A percentile compares a stretch with the other conserved stretches of the same genome.
Conservation (phyloP, 257 asterid species). For the Petrea volubilis region DNA sequence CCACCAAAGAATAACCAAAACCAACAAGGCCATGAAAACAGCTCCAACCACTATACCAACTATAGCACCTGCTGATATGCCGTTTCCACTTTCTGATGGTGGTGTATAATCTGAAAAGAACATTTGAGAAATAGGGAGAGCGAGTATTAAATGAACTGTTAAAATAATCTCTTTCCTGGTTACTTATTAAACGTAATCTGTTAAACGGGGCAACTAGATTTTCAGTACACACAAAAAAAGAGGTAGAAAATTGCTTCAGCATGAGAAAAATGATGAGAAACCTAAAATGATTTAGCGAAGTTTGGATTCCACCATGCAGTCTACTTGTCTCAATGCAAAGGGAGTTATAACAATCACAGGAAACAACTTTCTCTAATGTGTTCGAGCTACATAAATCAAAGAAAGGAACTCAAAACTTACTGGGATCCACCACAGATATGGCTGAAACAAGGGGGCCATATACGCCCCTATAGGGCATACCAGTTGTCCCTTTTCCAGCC, state of each 20-base stretch:
- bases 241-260: too few species aligned
- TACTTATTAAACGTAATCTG: background rate
- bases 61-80: constrained; percentile 46
- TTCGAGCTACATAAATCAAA: background rate
- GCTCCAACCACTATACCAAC: constrained; percentile 54
- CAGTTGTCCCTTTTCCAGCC: constrained; percentile 91
- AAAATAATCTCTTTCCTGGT: background rate
- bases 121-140: too few species aligned
- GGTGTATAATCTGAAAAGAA: constrained; percentile 46
- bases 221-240: too few species aligned
- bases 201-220: background rate
- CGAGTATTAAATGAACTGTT: constrained; percentile 1
- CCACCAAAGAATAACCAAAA: constrained; percentile 64
- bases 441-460: constrained; percentile 95
- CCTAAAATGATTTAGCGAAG: too few species aligned
- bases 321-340: too few species aligned
- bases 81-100: constrained; percentile 40
- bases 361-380: too few species aligned
- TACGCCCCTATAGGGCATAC: constrained; percentile 64
- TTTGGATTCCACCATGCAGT: too few species aligned
- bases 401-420: constrained; percentile 34
- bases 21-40: constrained; percentile 29
- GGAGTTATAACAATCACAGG: too few species aligned
- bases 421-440: constrained; percentile 62
- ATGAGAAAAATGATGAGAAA: too few species aligned